Evolutionary conservation across 768 basidiomycete species (phyloP), one percentile per base, ranked within the genome.

Genomic region (Neoboletus magnificus): DNA sequence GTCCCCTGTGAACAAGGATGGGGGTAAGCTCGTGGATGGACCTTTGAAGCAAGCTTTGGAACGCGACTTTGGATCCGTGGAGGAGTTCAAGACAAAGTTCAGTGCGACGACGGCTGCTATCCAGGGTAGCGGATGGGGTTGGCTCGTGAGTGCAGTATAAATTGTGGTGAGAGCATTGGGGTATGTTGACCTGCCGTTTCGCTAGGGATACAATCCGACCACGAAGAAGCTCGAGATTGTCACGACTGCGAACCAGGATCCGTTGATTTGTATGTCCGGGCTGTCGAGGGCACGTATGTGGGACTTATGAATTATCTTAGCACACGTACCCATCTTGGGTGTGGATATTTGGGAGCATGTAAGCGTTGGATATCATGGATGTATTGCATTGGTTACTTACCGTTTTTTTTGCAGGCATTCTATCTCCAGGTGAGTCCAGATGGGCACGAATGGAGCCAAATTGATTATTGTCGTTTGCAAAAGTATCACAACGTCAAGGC

Each of bases 61-160:
- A 61, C 76, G 81, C 42, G 87, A 90, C 63, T 99, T 98, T 67
- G 94, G 95, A 13, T 87, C 87, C 4, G 75, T 98, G 50, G 93
- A 94, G 15, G 82, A 74, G 23, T 85, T 98, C 71, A 94, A 96
- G 79, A 87, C 85, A 63, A 79, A 81, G 59, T 82, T 98, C 72
- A 98, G 96, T 73, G 74, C 93, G 25, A 81, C 81, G 59, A 96
- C 96, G 23, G 93, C 89, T 32, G 93, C 81, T 50, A 89, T 99
- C 52, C 97, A 99, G 74, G 97, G 97, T 27, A 93, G 90, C 62
- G 97, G 97, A 3, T 99, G 97, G 97, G 96, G 95, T 43, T 99
- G 97, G 97, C 81, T 99, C 56, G 93, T 87, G 62, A 58, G 79
- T 76, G 37, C 23, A 30, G 55, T 33, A 20, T 35, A 36, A 35